Conservation (phyloP, 192 early-diverging fungal species). For the Backusella parvicylindrica region DNA sequence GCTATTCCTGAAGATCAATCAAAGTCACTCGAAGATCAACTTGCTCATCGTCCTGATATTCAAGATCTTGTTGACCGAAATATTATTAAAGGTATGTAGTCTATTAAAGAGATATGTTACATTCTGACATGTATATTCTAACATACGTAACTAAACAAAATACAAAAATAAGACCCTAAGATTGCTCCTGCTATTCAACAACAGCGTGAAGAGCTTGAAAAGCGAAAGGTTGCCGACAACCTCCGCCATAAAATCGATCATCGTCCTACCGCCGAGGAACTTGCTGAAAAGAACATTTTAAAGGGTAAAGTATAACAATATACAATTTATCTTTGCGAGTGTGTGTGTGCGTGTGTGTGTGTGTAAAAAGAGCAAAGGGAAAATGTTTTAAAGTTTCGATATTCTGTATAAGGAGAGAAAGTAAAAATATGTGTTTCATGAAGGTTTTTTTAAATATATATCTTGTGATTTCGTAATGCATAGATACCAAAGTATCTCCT, state of each 20-base stretch:
- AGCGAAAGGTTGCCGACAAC: constrained; percentile 44
- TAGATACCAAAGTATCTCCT: constrained; percentile 43
- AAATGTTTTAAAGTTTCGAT: background rate
- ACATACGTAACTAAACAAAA: background rate
- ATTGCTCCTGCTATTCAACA: constrained; percentile 47
- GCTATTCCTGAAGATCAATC: constrained; percentile 4
- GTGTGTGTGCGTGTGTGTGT: background rate
- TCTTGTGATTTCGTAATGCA: background rate
- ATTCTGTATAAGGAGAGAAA: background rate
- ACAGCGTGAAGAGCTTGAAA: constrained; percentile 45
- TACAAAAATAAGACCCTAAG: constrained; percentile 37
- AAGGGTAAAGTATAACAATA: constrained; percentile 31
- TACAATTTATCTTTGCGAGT: background rate
- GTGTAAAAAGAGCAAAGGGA: background rate
- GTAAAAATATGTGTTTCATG: background rate
- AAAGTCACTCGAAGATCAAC: constrained; percentile 44
- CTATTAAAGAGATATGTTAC: background rate
- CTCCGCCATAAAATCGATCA: constrained; percentile 58
- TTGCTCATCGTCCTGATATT: constrained; percentile 54
- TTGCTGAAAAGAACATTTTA: constrained; percentile 52
- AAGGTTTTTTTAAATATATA: background rate
- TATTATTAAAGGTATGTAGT: constrained; percentile 47
- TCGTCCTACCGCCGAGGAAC: constrained; percentile 47
- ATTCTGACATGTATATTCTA: background rate
- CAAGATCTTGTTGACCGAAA: constrained; percentile 55